These are phyloP conservation scores for Postia placenta DNA, from an alignment of 768 basidiomycete species.

Conservation along the genomic window DNA sequence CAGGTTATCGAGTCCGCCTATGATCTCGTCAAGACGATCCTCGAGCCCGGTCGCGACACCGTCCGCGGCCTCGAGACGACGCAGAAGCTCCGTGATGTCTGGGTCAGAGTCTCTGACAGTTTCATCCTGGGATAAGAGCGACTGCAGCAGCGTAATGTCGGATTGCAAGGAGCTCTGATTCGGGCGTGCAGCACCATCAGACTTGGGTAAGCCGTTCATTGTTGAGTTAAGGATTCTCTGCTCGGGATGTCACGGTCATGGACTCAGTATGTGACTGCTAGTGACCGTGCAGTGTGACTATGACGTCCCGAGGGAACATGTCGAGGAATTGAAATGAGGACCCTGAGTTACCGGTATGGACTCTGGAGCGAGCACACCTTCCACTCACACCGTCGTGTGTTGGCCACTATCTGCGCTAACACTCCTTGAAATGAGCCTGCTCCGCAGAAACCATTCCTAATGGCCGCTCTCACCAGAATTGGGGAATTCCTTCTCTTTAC, in stretches of 20 bases:
- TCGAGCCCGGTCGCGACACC: conserved; percentile 59
- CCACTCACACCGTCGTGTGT: no score
- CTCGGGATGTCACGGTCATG: no score
- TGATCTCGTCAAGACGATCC: conserved; percentile 50
- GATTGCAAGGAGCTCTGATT: conserved; percentile 20
- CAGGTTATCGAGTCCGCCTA: conserved; percentile 52
- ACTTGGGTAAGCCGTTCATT: neutral
- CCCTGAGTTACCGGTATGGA: no score
- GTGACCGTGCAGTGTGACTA: no score
- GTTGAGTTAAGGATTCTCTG: no score
- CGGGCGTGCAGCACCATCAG: neutral
- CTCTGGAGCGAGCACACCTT: no score
- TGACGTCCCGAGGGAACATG: no score
- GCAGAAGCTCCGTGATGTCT: conserved; percentile 46
- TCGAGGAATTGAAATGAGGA: no score
- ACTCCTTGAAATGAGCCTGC: no score
- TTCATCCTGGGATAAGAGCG: conserved; percentile 25
- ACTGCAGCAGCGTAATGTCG: conserved; percentile 31
- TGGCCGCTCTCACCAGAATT: neutral
- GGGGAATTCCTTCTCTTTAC: neutral
- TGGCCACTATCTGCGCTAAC: no score
- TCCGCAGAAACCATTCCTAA: no score
- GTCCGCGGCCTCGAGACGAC: conserved; percentile 50
- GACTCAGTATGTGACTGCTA: no score
- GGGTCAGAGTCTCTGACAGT: conserved; percentile 31